phyloP scores from a whole-genome alignment of 768 basidiomycete genomes.

The Chalciporus piperatus region DNA sequence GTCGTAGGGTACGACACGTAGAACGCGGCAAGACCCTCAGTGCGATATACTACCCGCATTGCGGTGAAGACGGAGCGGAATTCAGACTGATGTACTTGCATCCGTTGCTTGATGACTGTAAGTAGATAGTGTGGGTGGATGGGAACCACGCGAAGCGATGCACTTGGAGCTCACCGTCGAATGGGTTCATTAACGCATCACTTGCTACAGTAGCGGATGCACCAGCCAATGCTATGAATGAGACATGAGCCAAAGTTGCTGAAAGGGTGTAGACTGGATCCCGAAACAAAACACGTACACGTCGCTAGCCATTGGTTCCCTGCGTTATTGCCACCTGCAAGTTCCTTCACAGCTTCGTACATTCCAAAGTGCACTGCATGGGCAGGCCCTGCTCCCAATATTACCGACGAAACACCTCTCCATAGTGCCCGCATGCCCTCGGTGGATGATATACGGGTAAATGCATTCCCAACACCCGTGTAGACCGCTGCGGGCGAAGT shows the following conservation, averaged over 20 bases:
- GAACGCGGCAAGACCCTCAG: slow-evolving; percentile 88
- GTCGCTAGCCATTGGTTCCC: slow-evolving; percentile 87
- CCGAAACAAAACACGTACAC: slow-evolving; percentile 50
- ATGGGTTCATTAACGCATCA: slow-evolving; percentile 99
- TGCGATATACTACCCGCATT: slow-evolving; percentile 77
- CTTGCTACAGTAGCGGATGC: slow-evolving; percentile 92
- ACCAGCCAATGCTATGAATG: slow-evolving; percentile 77
- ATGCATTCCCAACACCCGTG: slow-evolving; percentile 86
- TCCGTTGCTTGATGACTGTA: slow-evolving; percentile 97
- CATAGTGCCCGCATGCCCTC: slow-evolving; percentile 91
- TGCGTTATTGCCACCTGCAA: slow-evolving; percentile 76
- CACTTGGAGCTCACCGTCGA: slow-evolving; percentile 72
- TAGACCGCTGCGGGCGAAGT: slow-evolving; percentile 83
- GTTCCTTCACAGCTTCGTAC: slow-evolving; percentile 92
- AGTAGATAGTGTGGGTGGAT: slow-evolving; percentile 15
- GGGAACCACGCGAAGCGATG: neutral
- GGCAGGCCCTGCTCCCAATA: slow-evolving; percentile 94
- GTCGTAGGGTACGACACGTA: slow-evolving; percentile 99
- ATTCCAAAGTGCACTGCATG: slow-evolving; percentile 98
- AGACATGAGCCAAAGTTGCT: slow-evolving; percentile 9
- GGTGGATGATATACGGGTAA: slow-evolving; percentile 88
- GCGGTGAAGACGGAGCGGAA: slow-evolving; percentile 87
- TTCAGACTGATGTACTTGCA: slow-evolving; percentile 95
- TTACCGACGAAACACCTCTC: slow-evolving; percentile 95
- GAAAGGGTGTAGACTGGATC: slow-evolving; percentile 1